Base-by-base conservation (phyloP, 176 grass and related monocot genomes). In the Hyparrhenia diplandra region DNA sequence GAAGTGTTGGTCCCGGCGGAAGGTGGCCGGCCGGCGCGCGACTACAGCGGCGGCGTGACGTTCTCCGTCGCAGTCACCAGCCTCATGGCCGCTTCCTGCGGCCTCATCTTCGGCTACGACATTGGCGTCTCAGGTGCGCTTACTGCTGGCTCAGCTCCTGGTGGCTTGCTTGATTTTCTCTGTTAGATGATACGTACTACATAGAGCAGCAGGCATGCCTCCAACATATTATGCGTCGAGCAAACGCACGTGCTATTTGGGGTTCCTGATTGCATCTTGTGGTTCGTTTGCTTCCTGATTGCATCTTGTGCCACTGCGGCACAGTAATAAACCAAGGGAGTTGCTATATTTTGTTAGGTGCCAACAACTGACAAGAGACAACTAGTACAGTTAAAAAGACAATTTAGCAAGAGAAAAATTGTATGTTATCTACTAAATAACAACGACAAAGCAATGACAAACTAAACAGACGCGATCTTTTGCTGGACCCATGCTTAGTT, bases 91-190 rank as follows among this genome's bases (percentile, higher is more conserved):
- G 78, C 88, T 5, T 86, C 88, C 7, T 84, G 79, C 24, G 88
- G 88, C 74, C 83, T 83, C 13, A 86, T 90, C 71, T 83, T 83
- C 43, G 83, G 83, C 54, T 90, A 90, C 74, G 88, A 90, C 24
- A 69, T 83, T 10, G 83, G 88, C 14, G 55, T 90, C 54, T 63
- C 88, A 67, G 88, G 88, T 85, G 12, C 34, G 13, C 20, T 55
- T 6, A 7, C 8, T 2, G 52, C 52, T 52, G 18, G n/a, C n/a
- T n/a, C n/a, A n/a, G 49, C 49, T 52, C 17, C 47, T 51, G 20
- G 2, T 51, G 20, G n/a, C n/a, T n/a, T n/a, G 51, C 51, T n/a
- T 55, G 4, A 10, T n/a, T n/a, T 55, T 10, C 49, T 52, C 16
- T 45, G 3, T 52, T 21, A 54, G 51, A 54, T 54, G 47, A 47